Conservation (phyloP, 345 rosid genomes). For the Turritis glabra region DNA sequence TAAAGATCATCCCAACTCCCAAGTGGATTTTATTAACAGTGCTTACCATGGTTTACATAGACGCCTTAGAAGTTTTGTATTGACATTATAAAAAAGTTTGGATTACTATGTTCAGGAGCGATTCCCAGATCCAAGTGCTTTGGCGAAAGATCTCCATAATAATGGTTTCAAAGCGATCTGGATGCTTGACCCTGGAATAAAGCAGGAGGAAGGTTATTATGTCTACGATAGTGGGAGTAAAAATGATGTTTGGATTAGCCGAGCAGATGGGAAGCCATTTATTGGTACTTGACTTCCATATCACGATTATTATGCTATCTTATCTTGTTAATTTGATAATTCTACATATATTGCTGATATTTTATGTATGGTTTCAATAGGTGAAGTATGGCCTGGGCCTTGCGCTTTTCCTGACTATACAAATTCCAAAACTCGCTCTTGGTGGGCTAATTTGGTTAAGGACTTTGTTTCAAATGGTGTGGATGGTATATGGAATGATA, state of each 20-base stretch:
- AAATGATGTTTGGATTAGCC: conserved; percentile 66
- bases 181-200: conserved; percentile 98
- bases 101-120: conserved; percentile 51
- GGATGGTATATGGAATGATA: conserved; percentile 98
- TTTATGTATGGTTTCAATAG: conserved; percentile 43
- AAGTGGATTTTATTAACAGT: not conserved
- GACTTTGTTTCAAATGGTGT: conserved; percentile 80
- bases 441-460: conserved; percentile 88
- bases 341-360: conserved; percentile 2
- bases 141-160: conserved; percentile 60
- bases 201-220: conserved; percentile 68
- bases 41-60: conserved; percentile 1
- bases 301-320: conserved; percentile 2
- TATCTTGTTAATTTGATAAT: not conserved
- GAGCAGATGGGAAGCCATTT: conserved; percentile 65
- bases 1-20: conserved; percentile 5
- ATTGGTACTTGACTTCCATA: conserved; percentile 49
- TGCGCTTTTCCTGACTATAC: conserved; percentile 92
- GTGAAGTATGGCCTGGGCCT: conserved; percentile 97
- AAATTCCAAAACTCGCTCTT: conserved; percentile 66
- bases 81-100: conserved; percentile 2
- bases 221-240: conserved; percentile 67
- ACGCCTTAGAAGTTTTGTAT: not conserved
- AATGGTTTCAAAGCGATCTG: conserved; percentile 85
- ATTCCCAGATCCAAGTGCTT: conserved; percentile 65